Evolutionary conservation across 495 filamentous ascomycete species (phyloP), one percentile per base, ranked within the genome.

Genomic region (Neurospora sp.): DNA sequence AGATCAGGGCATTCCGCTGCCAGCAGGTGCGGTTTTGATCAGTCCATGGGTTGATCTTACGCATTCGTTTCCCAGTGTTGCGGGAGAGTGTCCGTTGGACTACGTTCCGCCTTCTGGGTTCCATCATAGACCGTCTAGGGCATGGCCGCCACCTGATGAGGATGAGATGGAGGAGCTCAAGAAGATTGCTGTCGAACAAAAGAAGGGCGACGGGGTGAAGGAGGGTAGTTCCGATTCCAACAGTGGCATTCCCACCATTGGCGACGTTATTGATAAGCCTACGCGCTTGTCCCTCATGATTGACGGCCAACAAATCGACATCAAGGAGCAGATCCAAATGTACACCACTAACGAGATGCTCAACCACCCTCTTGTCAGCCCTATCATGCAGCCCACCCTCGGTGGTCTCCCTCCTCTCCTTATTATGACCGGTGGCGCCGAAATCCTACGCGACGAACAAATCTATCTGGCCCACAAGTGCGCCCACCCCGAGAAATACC

Each of bases 381-480:
- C 95, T 2, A 85, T 93, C 10, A 83, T 97, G 75, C 93, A 97
- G 74, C 89, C 93, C 8, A 92, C 93, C 3, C 86, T 98, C 2
- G 95, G 95, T 69, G 95, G 95, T 0, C 85, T 98, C 5, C 94
- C 93, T 1, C 95, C 95, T 11, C 84, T 98, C 8, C 86, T 97
- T 9, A 91, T 98, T 66, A 86, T 96, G 75, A 90, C 90, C 14
- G 95, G 95, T 7, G 93, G 94, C 3, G 95, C 92, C 4, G 95
- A 98, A 80, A 87, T 94, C 73, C 86, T 98, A 14, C 89, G 92
- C 14, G 95, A 98, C 78, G 95, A 98, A 82, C 95, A 98, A 76
- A 92, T 98, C 72, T 98, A 98, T 75, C 74, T 98, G 6, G 95
- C 95, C 6, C 95, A 98, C 78, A 98, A 98, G 82, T 94, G 93